These are phyloP conservation scores for Udeniomyces megalosporus DNA, from an alignment of 768 basidiomycete genomes.

Conservation along the genomic window DNA sequence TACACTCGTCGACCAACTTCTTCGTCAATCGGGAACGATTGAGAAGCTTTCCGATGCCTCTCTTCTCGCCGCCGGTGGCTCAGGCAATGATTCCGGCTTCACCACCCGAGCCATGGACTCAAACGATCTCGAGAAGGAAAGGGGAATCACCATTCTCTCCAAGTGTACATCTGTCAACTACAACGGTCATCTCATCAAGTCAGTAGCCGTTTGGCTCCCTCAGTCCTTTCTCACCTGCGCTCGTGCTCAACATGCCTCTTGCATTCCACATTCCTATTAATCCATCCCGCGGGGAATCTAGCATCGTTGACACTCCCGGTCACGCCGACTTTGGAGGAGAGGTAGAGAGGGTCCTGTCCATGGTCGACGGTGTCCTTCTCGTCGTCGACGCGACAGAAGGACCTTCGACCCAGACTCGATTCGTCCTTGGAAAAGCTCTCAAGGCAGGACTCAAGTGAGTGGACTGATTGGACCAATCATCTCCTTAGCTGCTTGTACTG, in stretches of 20 bases:
- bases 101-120: constrained; percentile 15
- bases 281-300: no score
- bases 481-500: no score
- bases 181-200: constrained; percentile 17
- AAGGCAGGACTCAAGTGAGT: constrained; percentile 11
- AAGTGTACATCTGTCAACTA: constrained; percentile 13
- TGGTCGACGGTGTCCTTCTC: constrained; percentile 16
- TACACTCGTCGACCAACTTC: constrained; percentile 14
- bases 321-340: constrained; percentile 18
- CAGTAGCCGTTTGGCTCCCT: neutral
- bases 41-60: constrained; percentile 1
- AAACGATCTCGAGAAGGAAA: constrained; percentile 16
- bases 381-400: constrained; percentile 17
- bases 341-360: constrained; percentile 15
- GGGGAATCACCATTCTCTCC: constrained; percentile 16
- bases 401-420: constrained; percentile 25
- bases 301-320: constrained; percentile 18
- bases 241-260: neutral
- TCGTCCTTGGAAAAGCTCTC: constrained; percentile 16
- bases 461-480: neutral
- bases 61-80: neutral
- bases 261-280: neutral
- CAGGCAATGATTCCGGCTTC: constrained; percentile 11
- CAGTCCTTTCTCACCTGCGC: neutral
- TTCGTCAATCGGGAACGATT: constrained; percentile 15